Evolutionary conservation across 2,329 filamentous ascomycete species (phyloP), one percentile per base, ranked within the genome.

Genomic region (Arachnopeziza araneosa): DNA sequence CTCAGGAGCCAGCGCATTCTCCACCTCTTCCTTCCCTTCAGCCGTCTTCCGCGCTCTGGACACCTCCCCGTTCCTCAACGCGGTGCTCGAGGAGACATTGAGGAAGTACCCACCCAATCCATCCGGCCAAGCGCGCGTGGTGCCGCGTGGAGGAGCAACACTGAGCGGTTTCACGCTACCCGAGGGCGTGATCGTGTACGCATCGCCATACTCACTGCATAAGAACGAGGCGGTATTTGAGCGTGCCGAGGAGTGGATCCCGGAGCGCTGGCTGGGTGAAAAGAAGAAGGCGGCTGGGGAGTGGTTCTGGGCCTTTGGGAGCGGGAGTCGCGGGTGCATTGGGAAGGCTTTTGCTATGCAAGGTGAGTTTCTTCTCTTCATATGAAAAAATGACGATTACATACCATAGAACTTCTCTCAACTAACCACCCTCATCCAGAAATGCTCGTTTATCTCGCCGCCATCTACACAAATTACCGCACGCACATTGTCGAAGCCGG

Each of bases 401-500:
- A 19, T 44, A 14, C n/a, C n/a, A n/a, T n/a, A n/a, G n/a, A n/a
- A n/a, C n/a, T n/a, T n/a, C 36, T 44, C 36, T 44, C 5, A 8
- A 19, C 36, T 54, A 54, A 54, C 24, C n/a, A 21, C 10, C n/a
- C 6, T 24, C 21, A 67, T 24, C 69, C 67, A 88, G 88, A 90
- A 64, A 90, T 92, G 76, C 92, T 92, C 73, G 78, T 88, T 52
- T 82, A 87, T 5, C 75, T 88, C 32, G 87, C 88, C 0, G 82
- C 83, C 1, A 82, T 95, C 5, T 93, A 91, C 71, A 82, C 83
- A 2, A 89, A 86, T 59, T 89, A 83, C 69, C 79, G 72, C 5
- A 87, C 82, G 0, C 71, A 78, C 2, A 77, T 89, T 55, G 78
- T 89, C 1, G 77, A 88, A 58, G 86, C 89, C 64, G 75, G 78